phyloP scores from a whole-genome alignment of 768 basidiomycete species.

The Auriculariales sp. region DNA sequence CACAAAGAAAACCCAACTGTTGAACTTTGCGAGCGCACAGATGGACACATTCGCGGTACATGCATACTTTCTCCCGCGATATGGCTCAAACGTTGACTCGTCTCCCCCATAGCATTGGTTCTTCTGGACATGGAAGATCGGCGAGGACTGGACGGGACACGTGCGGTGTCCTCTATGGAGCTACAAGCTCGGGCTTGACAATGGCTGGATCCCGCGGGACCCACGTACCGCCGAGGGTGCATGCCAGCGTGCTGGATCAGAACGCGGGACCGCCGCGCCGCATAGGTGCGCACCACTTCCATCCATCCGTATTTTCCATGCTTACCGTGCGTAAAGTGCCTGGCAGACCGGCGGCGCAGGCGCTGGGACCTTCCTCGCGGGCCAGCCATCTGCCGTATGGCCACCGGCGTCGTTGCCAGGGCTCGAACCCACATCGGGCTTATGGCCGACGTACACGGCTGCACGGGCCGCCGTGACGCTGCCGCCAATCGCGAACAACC shows the following conservation, averaged over 20 bases:
- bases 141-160: constrained; percentile 40
- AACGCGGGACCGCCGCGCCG: no score
- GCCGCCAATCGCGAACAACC: constrained; percentile 48
- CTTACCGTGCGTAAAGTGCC: constrained; percentile 35
- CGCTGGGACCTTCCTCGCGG: constrained; percentile 49
- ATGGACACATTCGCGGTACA: constrained; percentile 62
- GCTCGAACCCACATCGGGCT: constrained; percentile 26
- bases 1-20: constrained; percentile 45
- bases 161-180: constrained; percentile 54
- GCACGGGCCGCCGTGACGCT: constrained; percentile 56
- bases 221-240: constrained; percentile 48
- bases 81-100: not conserved
- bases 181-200: constrained; percentile 52
- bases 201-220: constrained; percentile 70
- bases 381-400: constrained; percentile 43
- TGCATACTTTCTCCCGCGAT: constrained; percentile 22
- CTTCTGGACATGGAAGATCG: constrained; percentile 95
- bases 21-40: constrained; percentile 62
- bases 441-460: constrained; percentile 59
- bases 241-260: constrained; percentile 25
- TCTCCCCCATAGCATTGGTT: constrained; percentile 60
- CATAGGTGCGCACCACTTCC: no score
- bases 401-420: constrained; percentile 51
- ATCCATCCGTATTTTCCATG: not conserved
- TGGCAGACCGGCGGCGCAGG: constrained; percentile 73